These are phyloP conservation scores for Phyllosticta citrichinensis DNA, from an alignment of 2,329 filamentous ascomycete genomes.

Conservation along the genomic window DNA sequence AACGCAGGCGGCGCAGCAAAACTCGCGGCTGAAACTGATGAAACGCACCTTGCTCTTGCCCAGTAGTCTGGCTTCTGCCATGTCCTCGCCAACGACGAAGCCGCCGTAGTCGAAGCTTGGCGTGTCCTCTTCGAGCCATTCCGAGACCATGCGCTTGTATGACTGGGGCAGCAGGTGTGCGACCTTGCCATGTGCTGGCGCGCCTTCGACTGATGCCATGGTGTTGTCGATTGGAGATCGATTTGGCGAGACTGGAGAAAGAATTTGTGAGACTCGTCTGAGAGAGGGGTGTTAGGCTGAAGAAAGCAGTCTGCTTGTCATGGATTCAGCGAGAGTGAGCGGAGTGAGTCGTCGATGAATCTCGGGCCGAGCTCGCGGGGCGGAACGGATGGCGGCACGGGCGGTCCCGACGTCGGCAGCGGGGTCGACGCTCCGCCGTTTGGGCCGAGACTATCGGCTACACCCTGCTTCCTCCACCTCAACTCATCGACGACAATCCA, in stretches of 20 bases:
- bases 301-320: not conserved
- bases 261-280: too few species aligned
- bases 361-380: not conserved
- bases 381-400: not conserved
- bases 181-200: slow-evolving; percentile 47
- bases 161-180: slow-evolving; percentile 71
- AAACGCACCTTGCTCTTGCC: slow-evolving; percentile 45
- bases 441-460: too few species aligned
- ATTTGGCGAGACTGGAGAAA: not conserved
- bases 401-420: not conserved
- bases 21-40: not conserved
- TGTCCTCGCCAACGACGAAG: slow-evolving; percentile 75
- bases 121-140: slow-evolving; percentile 93
- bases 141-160: slow-evolving; percentile 69
- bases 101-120: slow-evolving; percentile 95
- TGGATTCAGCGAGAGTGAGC: not conserved
- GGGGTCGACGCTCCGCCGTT: not conserved
- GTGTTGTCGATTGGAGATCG: not conserved
- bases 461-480: too few species aligned
- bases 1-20: not conserved
- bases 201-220: slow-evolving; percentile 35
- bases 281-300: not conserved
- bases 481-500: too few species aligned
- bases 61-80: slow-evolving; percentile 40
- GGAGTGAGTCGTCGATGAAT: not conserved